Base-by-base conservation (phyloP, 257 asterid genomes). In the Phtheirospermum japonicum region DNA sequence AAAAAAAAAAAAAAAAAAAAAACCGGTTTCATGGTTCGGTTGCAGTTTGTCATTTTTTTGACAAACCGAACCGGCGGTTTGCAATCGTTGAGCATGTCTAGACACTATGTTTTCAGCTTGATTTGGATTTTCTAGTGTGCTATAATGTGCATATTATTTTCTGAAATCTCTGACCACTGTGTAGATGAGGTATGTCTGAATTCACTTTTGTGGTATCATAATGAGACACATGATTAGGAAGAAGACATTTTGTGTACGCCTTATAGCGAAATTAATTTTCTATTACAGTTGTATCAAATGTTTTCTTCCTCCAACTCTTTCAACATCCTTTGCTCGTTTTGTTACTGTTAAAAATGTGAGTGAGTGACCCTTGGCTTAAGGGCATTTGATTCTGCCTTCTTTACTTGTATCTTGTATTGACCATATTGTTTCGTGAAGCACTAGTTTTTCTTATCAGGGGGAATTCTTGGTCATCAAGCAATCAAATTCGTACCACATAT, bases 371-470 rank as follows among this genome's bases (percentile, higher is more conserved):
- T 12, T 56, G 55, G 18, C 12, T 8, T 45, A 33, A 62, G 59
- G 59, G 43, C 9, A 3, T 1, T 32, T 2, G 43, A 37, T 33
- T 53, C 33, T 19, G 34, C 55, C 23, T 51, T 62, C 7, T 36
- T 56, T 61, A 12, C 42, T 39, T 61, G 70, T 18, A n/a, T n/a
- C 67, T 57, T 56, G 48, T 40, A 9, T 20, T 13, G 17, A 31
- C 20, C 30, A n/a, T 57, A 50, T 20, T 45, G 7, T 39, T 26
- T 43, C 58, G 19, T 36, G 32, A 34, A 48, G 18, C 33, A 20
- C 17, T 60, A 49, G 36, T 70, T 74, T 65, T 53, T n/a, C 54
- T 43, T 42, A 57, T 20, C 60, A 60, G 26, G 14, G 40, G 26
- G 55, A 9, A n/a, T 68, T 64, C 36, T 56, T 52, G 59, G 26